These are phyloP conservation scores for Apophysomyces ossiformis DNA, from an alignment of 371 early-diverging fungal species.

Conservation along the genomic window DNA sequence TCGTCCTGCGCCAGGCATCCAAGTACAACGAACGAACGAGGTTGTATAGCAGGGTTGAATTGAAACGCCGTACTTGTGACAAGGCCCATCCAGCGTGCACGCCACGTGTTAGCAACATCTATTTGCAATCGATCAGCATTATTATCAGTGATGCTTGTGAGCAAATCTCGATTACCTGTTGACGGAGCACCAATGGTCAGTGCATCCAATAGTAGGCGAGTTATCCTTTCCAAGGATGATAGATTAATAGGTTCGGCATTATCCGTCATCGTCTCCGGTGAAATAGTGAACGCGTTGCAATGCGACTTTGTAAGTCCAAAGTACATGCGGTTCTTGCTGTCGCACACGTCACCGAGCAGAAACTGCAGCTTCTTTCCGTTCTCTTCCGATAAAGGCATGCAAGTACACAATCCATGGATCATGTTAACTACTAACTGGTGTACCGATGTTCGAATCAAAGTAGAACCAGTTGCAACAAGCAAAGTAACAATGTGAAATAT, in stretches of 20 bases:
- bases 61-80: constrained; percentile 90
- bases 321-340: constrained; percentile 72
- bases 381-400: constrained; percentile 53
- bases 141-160: constrained; percentile 27
- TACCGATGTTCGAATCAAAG: constrained; percentile 80
- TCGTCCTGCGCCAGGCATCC: constrained; percentile 87
- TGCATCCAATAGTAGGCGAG: constrained; percentile 76
- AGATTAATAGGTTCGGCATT: constrained; percentile 66
- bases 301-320: constrained; percentile 77
- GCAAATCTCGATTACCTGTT: constrained; percentile 48
- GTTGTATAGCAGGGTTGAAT: constrained; percentile 89
- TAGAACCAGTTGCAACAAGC: constrained; percentile 80
- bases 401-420: constrained; percentile 81
- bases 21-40: constrained; percentile 89
- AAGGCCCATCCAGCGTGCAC: constrained; percentile 89
- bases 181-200: constrained; percentile 72
- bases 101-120: constrained; percentile 78
- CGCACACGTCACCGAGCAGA: constrained; percentile 71
- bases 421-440: constrained; percentile 88
- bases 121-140: constrained; percentile 46
- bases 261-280: constrained; percentile 64
- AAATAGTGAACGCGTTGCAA: constrained; percentile 68
- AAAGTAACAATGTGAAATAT: constrained; percentile 80
- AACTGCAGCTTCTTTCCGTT: constrained; percentile 59
- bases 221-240: constrained; percentile 75